Conservation (phyloP, 306 rosid species). For the Malus asiatica region DNA sequence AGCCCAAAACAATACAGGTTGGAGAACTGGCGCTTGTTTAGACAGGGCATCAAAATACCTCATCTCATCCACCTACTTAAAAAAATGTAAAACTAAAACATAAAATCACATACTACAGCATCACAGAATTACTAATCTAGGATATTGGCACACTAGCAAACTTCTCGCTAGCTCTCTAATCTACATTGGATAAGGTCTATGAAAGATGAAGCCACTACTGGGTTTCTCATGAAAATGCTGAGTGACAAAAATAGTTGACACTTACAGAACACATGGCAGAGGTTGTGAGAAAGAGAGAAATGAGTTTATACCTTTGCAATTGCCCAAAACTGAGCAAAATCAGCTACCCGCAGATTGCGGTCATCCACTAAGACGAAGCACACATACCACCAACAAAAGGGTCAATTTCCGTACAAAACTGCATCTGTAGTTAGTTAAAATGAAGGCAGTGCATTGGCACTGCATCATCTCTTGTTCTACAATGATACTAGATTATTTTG, state of each 20-base stretch:
- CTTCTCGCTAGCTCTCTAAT: background rate
- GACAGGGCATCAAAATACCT: background rate
- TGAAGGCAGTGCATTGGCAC: slow-evolving; percentile 89
- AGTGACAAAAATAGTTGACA: slow-evolving; percentile 40
- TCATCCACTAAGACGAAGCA: slow-evolving; percentile 99
- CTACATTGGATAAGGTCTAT: slow-evolving; percentile 11
- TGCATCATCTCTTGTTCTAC: slow-evolving; percentile 70
- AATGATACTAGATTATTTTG: slow-evolving; percentile 51
- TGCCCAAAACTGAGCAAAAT: slow-evolving; percentile 99
- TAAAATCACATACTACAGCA: background rate
- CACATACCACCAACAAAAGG: slow-evolving; percentile 98
- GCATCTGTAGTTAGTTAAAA: slow-evolving; percentile 92
- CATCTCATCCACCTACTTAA: background rate
- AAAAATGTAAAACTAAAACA: background rate
- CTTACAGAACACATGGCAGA: slow-evolving; percentile 72
- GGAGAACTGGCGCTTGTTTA: background rate
- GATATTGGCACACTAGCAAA: background rate
- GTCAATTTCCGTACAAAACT: slow-evolving; percentile 96
- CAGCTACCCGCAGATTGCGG: slow-evolving; percentile 99
- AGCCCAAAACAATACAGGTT: background rate
- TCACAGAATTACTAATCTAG: background rate
- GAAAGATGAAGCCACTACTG: slow-evolving; percentile 22
- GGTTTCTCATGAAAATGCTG: slow-evolving; percentile 17
- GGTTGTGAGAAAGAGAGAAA: slow-evolving; percentile 67
- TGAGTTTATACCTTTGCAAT: slow-evolving; percentile 93